Evolutionary conservation across 2,329 filamentous ascomycete species (phyloP).

Genomic region (Aspergillus latus): DNA sequence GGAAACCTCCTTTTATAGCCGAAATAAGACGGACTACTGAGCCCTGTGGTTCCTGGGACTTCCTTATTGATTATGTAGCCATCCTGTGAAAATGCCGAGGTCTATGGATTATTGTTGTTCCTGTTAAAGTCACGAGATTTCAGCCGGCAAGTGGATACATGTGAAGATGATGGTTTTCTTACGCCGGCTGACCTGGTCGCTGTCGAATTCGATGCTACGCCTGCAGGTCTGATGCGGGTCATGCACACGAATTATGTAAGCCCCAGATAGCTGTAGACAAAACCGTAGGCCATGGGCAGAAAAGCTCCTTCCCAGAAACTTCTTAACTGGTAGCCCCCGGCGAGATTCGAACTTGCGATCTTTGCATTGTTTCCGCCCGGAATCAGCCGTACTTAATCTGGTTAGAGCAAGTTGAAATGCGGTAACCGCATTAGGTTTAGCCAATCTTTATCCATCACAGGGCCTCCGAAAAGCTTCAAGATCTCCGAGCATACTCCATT

Average conservation of each 20-base stretch:
- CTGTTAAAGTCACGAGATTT: conserved; percentile 28
- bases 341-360: too few species aligned
- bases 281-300: too few species aligned
- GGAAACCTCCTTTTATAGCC: conserved; percentile 18
- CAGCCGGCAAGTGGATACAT: conserved; percentile 19
- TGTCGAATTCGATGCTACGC: background rate
- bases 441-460: background rate
- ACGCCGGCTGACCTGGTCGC: conserved; percentile 2
- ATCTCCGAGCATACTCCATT: background rate
- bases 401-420: too few species aligned
- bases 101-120: conserved; percentile 28
- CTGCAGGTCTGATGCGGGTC: too few species aligned
- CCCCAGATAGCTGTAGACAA: too few species aligned
- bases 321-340: too few species aligned
- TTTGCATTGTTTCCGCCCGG: too few species aligned
- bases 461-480: conserved; percentile 4
- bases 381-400: too few species aligned
- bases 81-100: conserved; percentile 36
- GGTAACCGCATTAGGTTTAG: background rate
- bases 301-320: too few species aligned
- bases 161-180: conserved; percentile 20
- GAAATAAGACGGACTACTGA: conserved; percentile 9
- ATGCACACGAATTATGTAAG: too few species aligned
- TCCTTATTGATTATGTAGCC: conserved; percentile 21
- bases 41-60: conserved; percentile 8